phyloP scores from a whole-genome alignment of 2,329 filamentous ascomycete species.

The Thielaviopsis ethacetica region DNA sequence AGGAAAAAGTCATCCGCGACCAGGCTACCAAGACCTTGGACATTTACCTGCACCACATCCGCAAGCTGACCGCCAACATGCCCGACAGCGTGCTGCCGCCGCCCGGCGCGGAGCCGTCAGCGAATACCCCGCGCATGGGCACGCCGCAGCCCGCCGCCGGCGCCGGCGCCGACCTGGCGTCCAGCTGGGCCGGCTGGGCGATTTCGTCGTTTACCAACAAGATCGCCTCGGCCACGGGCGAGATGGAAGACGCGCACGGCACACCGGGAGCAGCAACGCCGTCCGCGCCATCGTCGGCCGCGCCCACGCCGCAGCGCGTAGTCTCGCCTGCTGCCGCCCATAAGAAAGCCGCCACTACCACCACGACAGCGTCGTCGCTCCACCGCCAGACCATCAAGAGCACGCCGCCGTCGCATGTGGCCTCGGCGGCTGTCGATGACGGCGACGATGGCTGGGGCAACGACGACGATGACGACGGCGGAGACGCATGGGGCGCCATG shows the following conservation, averaged over 20 bases:
- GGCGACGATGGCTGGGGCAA: conserved; percentile 21
- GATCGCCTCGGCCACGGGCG: conserved; percentile 63
- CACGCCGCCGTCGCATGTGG: conserved; percentile 22
- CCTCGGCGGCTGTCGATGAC: conserved; percentile 31
- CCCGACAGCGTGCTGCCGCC: conserved; percentile 66
- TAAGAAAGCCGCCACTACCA: conserved; percentile 26
- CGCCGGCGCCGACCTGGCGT: conserved; percentile 29
- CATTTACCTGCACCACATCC: conserved; percentile 64
- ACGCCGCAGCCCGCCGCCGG: conserved; percentile 43
- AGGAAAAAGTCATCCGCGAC: conserved; percentile 86
- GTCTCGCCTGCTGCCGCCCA: conserved; percentile 23
- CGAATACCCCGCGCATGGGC: conserved; percentile 54
- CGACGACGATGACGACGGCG: conserved; percentile 37
- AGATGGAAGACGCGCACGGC: conserved; percentile 52
- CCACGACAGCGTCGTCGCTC: conserved; percentile 39
- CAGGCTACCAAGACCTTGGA: conserved; percentile 85
- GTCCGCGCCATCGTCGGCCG: conserved; percentile 16
- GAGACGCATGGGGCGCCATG: conserved; percentile 63
- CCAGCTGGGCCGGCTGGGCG: conserved; percentile 82
- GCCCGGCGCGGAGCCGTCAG: conserved; percentile 33
- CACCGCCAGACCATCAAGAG: conserved; percentile 44
- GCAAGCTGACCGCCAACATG: conserved; percentile 61
- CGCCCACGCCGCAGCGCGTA: conserved; percentile 25
- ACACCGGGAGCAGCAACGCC: neutral
- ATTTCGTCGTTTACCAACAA: conserved; percentile 98